phyloP scores from a whole-genome alignment of 768 basidiomycete species.

The Chiua virens region DNA sequence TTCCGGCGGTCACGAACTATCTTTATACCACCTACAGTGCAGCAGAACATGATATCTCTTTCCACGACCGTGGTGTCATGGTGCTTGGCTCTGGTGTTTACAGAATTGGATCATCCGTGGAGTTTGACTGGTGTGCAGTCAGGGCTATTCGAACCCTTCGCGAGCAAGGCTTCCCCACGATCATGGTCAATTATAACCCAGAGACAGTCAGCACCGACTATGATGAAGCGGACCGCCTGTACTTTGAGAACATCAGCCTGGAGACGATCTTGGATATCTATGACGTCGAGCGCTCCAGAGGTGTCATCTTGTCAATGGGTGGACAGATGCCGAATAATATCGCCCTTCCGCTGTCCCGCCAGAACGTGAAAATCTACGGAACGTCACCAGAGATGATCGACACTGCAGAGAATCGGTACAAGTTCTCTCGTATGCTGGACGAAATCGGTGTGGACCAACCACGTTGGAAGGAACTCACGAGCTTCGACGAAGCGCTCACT shows the following conservation, averaged over 20 bases:
- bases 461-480: constrained; percentile 93
- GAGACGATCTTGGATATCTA: constrained; percentile 98
- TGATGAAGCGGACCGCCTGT: constrained; percentile 96
- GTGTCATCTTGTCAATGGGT: constrained; percentile 97
- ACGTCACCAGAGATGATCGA: constrained; percentile 99
- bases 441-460: constrained; percentile 99
- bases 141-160: constrained; percentile 94
- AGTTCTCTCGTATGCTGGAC: constrained; percentile 97
- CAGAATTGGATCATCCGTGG: constrained; percentile 97
- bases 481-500: constrained; percentile 78
- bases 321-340: constrained; percentile 99
- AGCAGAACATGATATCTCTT: constrained; percentile 87
- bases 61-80: constrained; percentile 92
- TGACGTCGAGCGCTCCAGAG: constrained; percentile 83
- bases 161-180: constrained; percentile 89
- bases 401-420: constrained; percentile 98
- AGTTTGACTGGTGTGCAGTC: constrained; percentile 99
- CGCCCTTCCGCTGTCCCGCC: constrained; percentile 89
- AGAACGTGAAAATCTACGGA: constrained; percentile 98
- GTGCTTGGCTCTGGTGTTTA: constrained; percentile 98
- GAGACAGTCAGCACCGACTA: constrained; percentile 99
- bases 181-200: constrained; percentile 99
- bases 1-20: constrained; percentile 98
- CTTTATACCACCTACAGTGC: constrained; percentile 98
- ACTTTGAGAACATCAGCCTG: constrained; percentile 98